Percentiles rank a stretch among this genome's conserved stretches.
Evolutionary conservation across 768 basidiomycete genomes (phyloP).

Genomic region (Galerina marginata): DNA sequence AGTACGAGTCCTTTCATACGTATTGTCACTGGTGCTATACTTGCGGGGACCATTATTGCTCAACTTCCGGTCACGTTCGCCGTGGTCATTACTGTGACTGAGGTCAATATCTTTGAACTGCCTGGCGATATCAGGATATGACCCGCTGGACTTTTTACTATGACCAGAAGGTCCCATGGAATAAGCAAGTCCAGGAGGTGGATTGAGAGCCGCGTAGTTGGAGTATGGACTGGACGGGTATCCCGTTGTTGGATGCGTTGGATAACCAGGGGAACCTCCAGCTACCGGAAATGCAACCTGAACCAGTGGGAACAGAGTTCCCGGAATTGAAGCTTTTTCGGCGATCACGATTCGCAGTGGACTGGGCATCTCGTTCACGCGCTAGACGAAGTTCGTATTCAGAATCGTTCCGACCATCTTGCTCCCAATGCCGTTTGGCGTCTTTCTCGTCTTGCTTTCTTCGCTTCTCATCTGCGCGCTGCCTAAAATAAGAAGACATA

Average conservation of each 20-base stretch:
- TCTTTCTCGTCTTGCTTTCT: constrained; percentile 53
- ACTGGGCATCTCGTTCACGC: constrained; percentile 60
- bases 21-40: constrained; percentile 48
- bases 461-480: constrained; percentile 49
- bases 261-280: constrained; percentile 28
- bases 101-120: constrained; percentile 50
- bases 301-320: constrained; percentile 29
- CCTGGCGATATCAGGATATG: constrained; percentile 41
- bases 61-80: constrained; percentile 39
- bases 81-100: constrained; percentile 38
- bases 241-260: constrained; percentile 28
- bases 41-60: constrained; percentile 46
- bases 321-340: constrained; percentile 60
- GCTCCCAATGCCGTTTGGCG: constrained; percentile 53
- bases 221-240: constrained; percentile 31
- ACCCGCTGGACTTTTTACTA: constrained; percentile 39
- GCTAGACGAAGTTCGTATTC: constrained; percentile 62
- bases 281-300: constrained; percentile 37
- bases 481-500: constrained; percentile 37
- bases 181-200: constrained; percentile 20
- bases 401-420: constrained; percentile 47
- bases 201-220: constrained; percentile 19
- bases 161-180: constrained; percentile 26
- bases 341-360: constrained; percentile 45
- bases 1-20: constrained; percentile 40